A percentile compares a stretch with the other conserved stretches of the same genome.
Evolutionary conservation across 2,329 filamentous ascomycete genomes (phyloP).

Genomic region (Neonectria hederae): DNA sequence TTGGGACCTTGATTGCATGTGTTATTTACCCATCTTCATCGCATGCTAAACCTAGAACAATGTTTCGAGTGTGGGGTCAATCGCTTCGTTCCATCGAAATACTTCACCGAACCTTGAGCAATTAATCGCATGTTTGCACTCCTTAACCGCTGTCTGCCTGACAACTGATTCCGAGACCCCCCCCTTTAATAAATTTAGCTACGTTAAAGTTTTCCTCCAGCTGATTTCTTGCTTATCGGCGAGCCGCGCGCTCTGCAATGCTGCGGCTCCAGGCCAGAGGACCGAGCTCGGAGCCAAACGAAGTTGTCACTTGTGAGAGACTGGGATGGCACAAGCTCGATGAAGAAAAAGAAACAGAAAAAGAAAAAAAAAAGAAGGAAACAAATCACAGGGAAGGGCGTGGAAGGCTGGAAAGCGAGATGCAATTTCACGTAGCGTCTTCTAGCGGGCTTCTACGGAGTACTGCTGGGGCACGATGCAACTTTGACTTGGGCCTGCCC

Average conservation of each 20-base stretch:
- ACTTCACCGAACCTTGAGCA: no score
- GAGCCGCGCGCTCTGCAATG: slow-evolving; percentile 2
- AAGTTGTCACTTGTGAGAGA: background rate
- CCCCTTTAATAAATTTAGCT: no score
- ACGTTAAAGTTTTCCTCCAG: no score
- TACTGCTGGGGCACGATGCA: slow-evolving; percentile 31
- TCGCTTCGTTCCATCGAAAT: no score
- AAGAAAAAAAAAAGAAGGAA: slow-evolving; percentile 14
- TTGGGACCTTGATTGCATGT: background rate
- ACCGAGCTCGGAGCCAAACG: slow-evolving; percentile 1
- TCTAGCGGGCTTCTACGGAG: slow-evolving; percentile 43
- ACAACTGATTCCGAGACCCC: no score
- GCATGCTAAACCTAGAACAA: no score
- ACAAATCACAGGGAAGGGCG: slow-evolving; percentile 1
- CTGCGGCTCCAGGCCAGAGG: background rate
- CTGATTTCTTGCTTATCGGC: no score
- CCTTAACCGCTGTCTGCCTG: no score
- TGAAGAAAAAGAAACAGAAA: slow-evolving; percentile 9
- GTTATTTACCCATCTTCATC: background rate
- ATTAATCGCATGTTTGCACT: no score
- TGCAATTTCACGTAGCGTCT: slow-evolving; percentile 35
- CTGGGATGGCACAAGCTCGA: slow-evolving; percentile 18
- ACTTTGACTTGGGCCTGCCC: background rate
- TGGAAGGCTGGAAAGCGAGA: background rate
- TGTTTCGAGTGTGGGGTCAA: no score